Percentiles rank a stretch among this genome's conserved stretches.
Evolutionary conservation across 164 flowering plant genomes (phyloP).

Genomic region (Umbellularia californica): DNA sequence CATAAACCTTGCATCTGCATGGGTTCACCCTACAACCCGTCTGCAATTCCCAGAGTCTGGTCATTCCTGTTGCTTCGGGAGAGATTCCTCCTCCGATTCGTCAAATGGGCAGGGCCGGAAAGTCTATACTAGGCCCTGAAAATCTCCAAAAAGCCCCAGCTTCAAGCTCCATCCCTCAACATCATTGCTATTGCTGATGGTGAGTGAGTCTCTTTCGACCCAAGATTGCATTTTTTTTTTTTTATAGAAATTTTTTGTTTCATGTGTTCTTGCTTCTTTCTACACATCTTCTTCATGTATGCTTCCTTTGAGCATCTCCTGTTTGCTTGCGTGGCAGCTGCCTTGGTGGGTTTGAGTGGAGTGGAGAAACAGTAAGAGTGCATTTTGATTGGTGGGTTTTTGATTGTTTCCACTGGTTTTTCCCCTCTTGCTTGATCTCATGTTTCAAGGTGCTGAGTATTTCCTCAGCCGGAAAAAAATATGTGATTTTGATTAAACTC

Average conservation of each 20-base stretch:
- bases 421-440: neutral
- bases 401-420: neutral
- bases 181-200: constrained; percentile 16
- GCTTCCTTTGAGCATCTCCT: neutral
- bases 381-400: constrained; percentile 1
- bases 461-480: neutral
- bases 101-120: constrained; percentile 20
- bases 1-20: constrained; percentile 7
- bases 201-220: neutral
- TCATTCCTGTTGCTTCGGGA: constrained; percentile 15
- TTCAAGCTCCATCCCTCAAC: constrained; percentile 1
- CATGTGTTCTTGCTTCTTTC: neutral
- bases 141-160: constrained; percentile 11
- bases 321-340: neutral
- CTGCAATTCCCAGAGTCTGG: constrained; percentile 18
- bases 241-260: neutral
- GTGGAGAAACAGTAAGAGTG: neutral
- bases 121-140: constrained; percentile 9
- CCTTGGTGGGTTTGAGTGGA: neutral
- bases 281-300: neutral
- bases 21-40: constrained; percentile 15
- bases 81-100: constrained; percentile 24
- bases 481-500: neutral
- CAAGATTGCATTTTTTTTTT: neutral
- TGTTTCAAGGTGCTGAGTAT: neutral